Percentiles rank a stretch among this genome's conserved stretches.
phyloP scores from a whole-genome alignment of 73 alveolate genomes.

The Paramecium bursaria region DNA sequence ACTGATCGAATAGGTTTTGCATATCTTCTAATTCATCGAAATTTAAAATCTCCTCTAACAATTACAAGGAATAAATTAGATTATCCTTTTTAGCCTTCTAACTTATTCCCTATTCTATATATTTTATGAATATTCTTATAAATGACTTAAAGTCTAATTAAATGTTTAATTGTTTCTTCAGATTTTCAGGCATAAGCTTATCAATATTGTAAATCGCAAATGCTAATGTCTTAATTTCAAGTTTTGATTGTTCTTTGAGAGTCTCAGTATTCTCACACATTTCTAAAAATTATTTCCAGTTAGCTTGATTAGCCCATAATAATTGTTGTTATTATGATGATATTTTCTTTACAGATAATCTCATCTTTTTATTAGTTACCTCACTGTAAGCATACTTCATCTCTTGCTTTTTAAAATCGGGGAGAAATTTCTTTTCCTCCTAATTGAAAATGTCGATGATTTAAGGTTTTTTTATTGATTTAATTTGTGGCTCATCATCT shows the following conservation, averaged over 20 bases:
- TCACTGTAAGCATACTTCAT: too few relatives aligned
- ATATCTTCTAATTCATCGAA: constrained; percentile 61
- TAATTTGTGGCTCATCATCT: too few relatives aligned
- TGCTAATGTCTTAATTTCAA: constrained; percentile 49
- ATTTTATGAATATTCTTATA: constrained; percentile 43
- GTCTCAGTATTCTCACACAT: constrained; percentile 46
- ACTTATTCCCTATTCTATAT: constrained; percentile 45
- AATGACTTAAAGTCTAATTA: constrained; percentile 35
- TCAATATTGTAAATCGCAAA: constrained; percentile 44
- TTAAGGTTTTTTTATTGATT: too few relatives aligned
- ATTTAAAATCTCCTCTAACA: constrained; percentile 54
- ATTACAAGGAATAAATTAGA: constrained; percentile 54
- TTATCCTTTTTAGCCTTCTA: constrained; percentile 56
- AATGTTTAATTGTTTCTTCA: constrained; percentile 18
- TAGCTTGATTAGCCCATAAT: constrained; percentile 43
- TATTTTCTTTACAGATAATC: too few relatives aligned
- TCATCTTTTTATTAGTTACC: too few relatives aligned
- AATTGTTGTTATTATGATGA: constrained; percentile 13
- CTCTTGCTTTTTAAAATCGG: too few relatives aligned
- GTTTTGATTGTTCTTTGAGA: not conserved
- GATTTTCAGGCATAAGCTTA: constrained; percentile 44
- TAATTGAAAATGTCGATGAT: too few relatives aligned
- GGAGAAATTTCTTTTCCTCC: too few relatives aligned
- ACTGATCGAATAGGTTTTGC: constrained; percentile 52
- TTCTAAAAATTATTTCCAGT: constrained; percentile 62